A percentile compares a stretch with the other conserved stretches of the same genome.
These are phyloP conservation scores for Strobilomyces echinocephalus DNA, from an alignment of 768 basidiomycete genomes.

Conservation along the genomic window DNA sequence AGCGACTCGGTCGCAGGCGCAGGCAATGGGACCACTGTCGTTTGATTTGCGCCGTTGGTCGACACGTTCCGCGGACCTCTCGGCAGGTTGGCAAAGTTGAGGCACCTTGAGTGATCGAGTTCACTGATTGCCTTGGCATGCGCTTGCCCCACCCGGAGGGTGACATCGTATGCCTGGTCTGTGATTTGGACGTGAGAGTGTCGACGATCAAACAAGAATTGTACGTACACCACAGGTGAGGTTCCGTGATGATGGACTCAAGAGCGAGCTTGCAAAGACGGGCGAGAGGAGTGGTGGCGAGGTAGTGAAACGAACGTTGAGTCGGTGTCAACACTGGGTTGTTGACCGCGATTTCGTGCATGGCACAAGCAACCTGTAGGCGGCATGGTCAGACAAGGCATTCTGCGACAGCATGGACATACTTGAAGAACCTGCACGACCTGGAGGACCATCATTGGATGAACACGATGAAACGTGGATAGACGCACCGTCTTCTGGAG, in stretches of 20 bases:
- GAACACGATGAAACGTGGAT: neutral
- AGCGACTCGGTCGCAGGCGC: neutral
- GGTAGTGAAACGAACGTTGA: constrained; percentile 6
- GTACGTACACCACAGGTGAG: constrained; percentile 16
- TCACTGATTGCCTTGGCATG: neutral
- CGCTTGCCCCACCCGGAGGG: neutral
- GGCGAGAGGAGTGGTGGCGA: constrained; percentile 7
- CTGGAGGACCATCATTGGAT: constrained; percentile 8
- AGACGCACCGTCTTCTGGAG: constrained; percentile 16
- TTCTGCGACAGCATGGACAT: neutral
- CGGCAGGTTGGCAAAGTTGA: neutral
- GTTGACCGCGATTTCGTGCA: constrained; percentile 24
- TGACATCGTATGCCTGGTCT: constrained; percentile 8
- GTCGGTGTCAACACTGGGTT: constrained; percentile 3
- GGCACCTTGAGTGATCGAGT: constrained; percentile 5
- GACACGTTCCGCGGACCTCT: neutral
- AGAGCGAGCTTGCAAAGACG: constrained; percentile 4
- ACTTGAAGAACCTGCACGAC: constrained; percentile 20
- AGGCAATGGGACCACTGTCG: neutral
- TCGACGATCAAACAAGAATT: neutral
- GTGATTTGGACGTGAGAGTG: constrained; percentile 4
- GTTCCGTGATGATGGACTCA: neutral
- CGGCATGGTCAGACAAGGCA: neutral
- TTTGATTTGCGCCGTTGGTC: neutral
- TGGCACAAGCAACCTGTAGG: constrained; percentile 17